These are phyloP conservation scores for Colletotrichum simmondsii DNA, from an alignment of 2,329 filamentous ascomycete genomes.

Conservation along the genomic window DNA sequence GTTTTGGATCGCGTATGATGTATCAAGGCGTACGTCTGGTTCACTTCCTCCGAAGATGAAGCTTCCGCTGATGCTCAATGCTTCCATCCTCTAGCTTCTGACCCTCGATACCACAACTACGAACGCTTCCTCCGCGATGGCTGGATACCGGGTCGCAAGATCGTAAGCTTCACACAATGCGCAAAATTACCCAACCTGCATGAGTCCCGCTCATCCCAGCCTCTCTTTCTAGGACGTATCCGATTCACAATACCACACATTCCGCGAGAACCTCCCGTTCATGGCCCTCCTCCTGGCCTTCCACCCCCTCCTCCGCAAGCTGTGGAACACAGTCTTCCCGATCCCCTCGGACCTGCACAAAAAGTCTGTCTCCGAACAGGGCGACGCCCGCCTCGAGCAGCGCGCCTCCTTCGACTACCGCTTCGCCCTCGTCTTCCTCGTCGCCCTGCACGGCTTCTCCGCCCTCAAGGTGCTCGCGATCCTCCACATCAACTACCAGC, in stretches of 20 bases:
- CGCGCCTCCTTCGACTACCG: conserved; percentile 83
- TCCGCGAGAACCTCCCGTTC: conserved; percentile 87
- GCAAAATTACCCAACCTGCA: conserved; percentile 17
- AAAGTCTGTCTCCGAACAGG: conserved; percentile 51
- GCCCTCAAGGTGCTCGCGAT: conserved; percentile 84
- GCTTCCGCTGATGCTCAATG: background rate
- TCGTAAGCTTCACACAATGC: conserved; percentile 63
- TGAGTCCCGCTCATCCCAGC: background rate
- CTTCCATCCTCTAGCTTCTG: conserved; percentile 69
- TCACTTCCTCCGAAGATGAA: background rate
- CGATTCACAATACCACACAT: conserved; percentile 86
- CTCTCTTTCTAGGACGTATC: conserved; percentile 78
- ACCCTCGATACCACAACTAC: conserved; percentile 84
- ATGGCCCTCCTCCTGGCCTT: conserved; percentile 78
- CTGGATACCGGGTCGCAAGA: conserved; percentile 93
- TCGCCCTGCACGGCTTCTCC: conserved; percentile 86
- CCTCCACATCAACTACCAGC: conserved; percentile 81
- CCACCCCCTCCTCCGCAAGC: conserved; percentile 81
- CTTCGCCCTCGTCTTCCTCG: conserved; percentile 84
- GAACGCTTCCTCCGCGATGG: conserved; percentile 78
- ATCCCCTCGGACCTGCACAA: conserved; percentile 41
- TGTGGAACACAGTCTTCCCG: conserved; percentile 71
- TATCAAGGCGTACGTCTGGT: conserved; percentile 76
- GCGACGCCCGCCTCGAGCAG: conserved; percentile 70
- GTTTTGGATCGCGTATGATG: conserved; percentile 89